Evolutionary conservation across 2,329 filamentous ascomycete genomes (phyloP).

Genomic region (Ascomycota sp.): DNA sequence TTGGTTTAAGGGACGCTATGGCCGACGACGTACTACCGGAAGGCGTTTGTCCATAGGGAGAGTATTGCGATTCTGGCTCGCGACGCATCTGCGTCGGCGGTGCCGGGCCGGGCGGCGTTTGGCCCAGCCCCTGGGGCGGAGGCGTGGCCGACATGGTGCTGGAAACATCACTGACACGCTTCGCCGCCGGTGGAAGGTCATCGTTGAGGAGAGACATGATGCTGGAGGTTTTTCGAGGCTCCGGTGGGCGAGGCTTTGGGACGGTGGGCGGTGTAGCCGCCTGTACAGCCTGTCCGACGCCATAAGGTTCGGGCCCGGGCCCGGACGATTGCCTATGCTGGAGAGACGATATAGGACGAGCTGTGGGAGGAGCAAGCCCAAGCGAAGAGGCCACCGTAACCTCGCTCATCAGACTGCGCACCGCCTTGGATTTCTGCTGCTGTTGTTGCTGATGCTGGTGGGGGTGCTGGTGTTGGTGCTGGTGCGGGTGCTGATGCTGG

Average conservation of each 20-base stretch:
- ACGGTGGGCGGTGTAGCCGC: conserved; percentile 10
- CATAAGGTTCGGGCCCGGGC: conserved; percentile 11
- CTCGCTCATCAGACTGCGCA: conserved; percentile 20
- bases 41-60: conserved; percentile 19
- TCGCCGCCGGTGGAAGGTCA: conserved; percentile 29
- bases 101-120: conserved; percentile 17
- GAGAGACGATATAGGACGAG: conserved; percentile 17
- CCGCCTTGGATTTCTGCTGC: conserved; percentile 11
- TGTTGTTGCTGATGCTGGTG: conserved; percentile 3
- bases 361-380: conserved; percentile 15
- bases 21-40: conserved; percentile 18
- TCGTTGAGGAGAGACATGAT: conserved; percentile 44
- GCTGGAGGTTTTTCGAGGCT: conserved; percentile 38
- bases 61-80: conserved; percentile 26
- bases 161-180: conserved; percentile 28
- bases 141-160: conserved; percentile 22
- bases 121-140: conserved; percentile 25
- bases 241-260: conserved; percentile 21
- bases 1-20: conserved; percentile 35
- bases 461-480: conserved; percentile 5
- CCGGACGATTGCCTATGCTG: conserved; percentile 14
- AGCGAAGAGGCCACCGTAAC: conserved; percentile 17
- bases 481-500: background rate
- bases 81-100: conserved; percentile 24
- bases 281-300: conserved; percentile 6